A percentile compares a stretch with the other conserved stretches of the same genome.
These are phyloP conservation scores for Ustilago sp. DNA, from an alignment of 1,284 basidiomycete genomes.

Conservation along the genomic window DNA sequence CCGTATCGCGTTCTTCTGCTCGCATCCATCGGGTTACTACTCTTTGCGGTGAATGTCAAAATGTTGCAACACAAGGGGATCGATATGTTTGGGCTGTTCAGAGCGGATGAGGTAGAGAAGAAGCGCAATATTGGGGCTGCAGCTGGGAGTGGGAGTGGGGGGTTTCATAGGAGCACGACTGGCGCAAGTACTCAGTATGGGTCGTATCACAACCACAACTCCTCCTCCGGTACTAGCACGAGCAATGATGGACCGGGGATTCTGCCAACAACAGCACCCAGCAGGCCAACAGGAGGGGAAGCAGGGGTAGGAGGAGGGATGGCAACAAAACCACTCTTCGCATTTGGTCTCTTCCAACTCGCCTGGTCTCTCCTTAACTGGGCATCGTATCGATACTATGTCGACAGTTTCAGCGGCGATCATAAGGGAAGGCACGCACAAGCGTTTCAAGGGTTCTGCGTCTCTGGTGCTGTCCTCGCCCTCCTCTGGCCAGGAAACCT, in stretches of 20 bases:
- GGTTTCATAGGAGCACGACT: constrained; percentile 16
- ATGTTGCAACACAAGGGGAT: constrained; percentile 56
- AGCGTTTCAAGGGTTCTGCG: constrained; percentile 56
- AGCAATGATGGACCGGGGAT: not conserved
- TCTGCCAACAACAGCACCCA: constrained; percentile 16
- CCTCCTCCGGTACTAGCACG: not conserved
- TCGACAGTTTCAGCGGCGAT: constrained; percentile 52
- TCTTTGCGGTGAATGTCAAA: constrained; percentile 56
- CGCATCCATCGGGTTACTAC: constrained; percentile 56
- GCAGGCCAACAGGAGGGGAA: not conserved
- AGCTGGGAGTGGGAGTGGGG: not conserved
- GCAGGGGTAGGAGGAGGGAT: not conserved
- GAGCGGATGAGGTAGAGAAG: constrained; percentile 30
- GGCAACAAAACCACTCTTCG: constrained; percentile 26
- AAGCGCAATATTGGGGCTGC: constrained; percentile 11
- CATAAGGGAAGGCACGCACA: constrained; percentile 60
- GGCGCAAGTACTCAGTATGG: constrained; percentile 34
- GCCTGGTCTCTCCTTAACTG: constrained; percentile 58
- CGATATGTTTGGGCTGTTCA: constrained; percentile 48
- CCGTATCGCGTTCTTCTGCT: constrained; percentile 66
- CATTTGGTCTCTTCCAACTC: constrained; percentile 44
- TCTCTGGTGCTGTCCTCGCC: constrained; percentile 43
- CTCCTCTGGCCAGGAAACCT: constrained; percentile 61
- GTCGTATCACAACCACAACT: constrained; percentile 26
- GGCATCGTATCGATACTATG: constrained; percentile 59